Base-by-base conservation (phyloP, 495 filamentous ascomycete genomes). In the Jackrogersella multiformis region DNA sequence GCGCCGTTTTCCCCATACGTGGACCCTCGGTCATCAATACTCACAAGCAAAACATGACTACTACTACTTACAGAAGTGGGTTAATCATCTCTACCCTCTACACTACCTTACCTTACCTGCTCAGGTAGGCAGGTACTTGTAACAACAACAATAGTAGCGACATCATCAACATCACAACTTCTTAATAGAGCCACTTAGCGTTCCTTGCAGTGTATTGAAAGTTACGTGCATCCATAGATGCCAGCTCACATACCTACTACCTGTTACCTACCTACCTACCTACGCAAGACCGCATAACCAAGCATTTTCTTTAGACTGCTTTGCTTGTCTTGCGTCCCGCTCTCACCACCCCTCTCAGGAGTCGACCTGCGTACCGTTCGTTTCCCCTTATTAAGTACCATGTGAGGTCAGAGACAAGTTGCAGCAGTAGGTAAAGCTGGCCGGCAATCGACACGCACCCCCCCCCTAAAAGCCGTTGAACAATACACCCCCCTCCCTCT, bases 371-470 rank as follows among this genome's bases (percentile, higher is more conserved):
- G 61, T 65, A 60, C 51, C 28, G 66, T 69, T 64, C 61, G 61
- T 56, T 65, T 56, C 61, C 51, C 61, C 56, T 61, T 51, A 56
- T 41, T 64, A 48, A 34, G 60, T 64, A 72, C 56, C 56, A 58
- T 68, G 70, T 65, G 56, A 70, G 57, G 59, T 60, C 46, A 64
- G 64, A 68, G 54, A 67, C 48, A 55, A n/a, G n/a, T n/a, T n/a
- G 56, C 55, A 55, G 66, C 34, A 65, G 49, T 38, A 52, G 56
- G 57, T 61, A 23, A 57, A 48, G 45, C 61, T 66, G 24, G 41
- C 57, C 56, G 67, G 61, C 57, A 70, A 66, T 74, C 69, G 68
- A 72, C 65, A 74, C 66, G 64, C 68, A 74, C 66, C 35, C 72
- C 69, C 65, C 69, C 59, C 61, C 64, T 36, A 59, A 57, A 66